phyloP scores from a whole-genome alignment of 2,329 filamentous ascomycete species.

The Lachnellula willkommii region DNA sequence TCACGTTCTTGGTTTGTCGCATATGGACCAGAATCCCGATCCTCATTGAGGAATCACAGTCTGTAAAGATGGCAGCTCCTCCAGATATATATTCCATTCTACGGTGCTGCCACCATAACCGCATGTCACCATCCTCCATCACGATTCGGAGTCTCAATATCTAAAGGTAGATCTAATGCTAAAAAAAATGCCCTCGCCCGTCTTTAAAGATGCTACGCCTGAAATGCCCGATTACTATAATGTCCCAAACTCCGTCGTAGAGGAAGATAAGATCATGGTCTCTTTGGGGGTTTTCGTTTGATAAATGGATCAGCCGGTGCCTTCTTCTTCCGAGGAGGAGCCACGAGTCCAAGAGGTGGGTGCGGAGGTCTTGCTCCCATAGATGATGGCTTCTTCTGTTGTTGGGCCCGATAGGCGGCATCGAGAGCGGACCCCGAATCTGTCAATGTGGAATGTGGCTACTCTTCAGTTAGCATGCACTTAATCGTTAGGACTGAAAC shows the following conservation, averaged over 20 bases:
- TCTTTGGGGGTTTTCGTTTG: constrained; percentile 18
- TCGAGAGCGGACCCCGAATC: constrained; percentile 13
- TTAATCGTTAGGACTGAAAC: background rate
- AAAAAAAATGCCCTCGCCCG: background rate
- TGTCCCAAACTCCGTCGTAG: background rate
- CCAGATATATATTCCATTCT: too few species aligned
- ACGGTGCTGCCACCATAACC: too few species aligned
- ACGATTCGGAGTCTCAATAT: background rate
- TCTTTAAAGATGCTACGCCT: background rate
- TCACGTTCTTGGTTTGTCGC: too few species aligned
- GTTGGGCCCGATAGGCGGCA: constrained; percentile 18
- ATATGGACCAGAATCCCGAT: too few species aligned
- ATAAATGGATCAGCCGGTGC: constrained; percentile 26
- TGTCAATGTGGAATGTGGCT: background rate
- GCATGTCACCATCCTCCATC: background rate
- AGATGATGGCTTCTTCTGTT: constrained; percentile 16
- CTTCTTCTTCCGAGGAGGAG: constrained; percentile 20
- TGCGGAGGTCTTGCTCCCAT: constrained; percentile 10
- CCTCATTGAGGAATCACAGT: too few species aligned
- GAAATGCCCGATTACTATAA: background rate
- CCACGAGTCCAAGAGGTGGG: constrained; percentile 12
- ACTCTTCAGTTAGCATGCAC: background rate
- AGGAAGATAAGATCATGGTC: constrained; percentile 1
- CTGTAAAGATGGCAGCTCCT: too few species aligned
- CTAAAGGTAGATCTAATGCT: background rate